phyloP scores from a whole-genome alignment of 2,329 filamentous ascomycete species.

The Graphilbum ipis-grandicollis region DNA sequence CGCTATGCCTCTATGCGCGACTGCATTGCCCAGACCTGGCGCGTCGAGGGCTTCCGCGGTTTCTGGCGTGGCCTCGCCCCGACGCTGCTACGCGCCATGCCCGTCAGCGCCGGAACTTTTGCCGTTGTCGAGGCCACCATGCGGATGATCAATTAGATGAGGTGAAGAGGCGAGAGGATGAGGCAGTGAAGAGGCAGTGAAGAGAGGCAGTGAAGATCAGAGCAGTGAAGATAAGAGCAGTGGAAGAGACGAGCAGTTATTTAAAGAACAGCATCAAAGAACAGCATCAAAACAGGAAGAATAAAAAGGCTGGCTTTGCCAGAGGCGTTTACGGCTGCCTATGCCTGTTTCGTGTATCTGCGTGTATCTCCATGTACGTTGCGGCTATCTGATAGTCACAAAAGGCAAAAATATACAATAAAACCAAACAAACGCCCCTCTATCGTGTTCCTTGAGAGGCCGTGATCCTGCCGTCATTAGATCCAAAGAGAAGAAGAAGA shows the following conservation, averaged over 20 bases:
- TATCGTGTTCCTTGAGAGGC: constrained; percentile 4
- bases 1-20: constrained; percentile 71
- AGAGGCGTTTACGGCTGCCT: too few species aligned
- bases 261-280: too few species aligned
- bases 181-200: too few species aligned
- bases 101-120: constrained; percentile 95
- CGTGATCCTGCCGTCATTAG: not conserved
- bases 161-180: too few species aligned
- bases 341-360: not conserved
- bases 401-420: not conserved
- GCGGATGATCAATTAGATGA: constrained; percentile 38
- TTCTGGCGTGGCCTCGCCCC: constrained; percentile 94
- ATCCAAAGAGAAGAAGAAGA: not conserved
- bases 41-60: constrained; percentile 56
- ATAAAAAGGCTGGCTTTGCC: too few species aligned
- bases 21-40: constrained; percentile 73
- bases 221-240: too few species aligned
- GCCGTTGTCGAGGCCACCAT: constrained; percentile 58
- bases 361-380: not conserved
- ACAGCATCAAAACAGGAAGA: too few species aligned
- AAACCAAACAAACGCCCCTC: constrained; percentile 2
- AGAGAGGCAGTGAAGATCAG: too few species aligned
- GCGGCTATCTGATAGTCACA: not conserved
- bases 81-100: constrained; percentile 87
- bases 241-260: too few species aligned